Conservation (phyloP, 129 eudicot genomes). For the Saposhnikovia divaricata region DNA sequence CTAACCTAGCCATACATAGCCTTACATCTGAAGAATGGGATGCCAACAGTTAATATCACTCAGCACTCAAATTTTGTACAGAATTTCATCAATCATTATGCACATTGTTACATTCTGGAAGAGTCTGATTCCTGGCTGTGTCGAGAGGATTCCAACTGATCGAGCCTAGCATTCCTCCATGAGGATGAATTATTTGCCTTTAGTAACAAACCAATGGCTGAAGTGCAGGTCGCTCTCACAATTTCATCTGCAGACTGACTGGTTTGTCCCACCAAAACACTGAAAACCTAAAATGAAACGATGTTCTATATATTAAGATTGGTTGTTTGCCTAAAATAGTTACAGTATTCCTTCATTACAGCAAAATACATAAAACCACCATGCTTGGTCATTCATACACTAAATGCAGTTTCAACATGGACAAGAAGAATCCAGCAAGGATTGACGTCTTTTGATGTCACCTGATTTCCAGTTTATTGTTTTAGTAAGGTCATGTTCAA, state of each 20-base stretch:
- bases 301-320: not conserved
- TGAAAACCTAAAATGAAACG: slow-evolving; percentile 51
- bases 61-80: not conserved
- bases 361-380: not conserved
- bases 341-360: not conserved
- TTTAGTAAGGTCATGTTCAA: not conserved
- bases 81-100: not conserved
- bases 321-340: not conserved
- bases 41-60: not conserved
- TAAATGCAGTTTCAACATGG: not conserved
- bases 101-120: slow-evolving; percentile 14
- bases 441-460: not conserved
- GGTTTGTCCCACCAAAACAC: slow-evolving; percentile 69
- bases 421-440: not conserved
- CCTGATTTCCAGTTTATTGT: not conserved
- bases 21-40: not conserved
- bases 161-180: slow-evolving; percentile 75
- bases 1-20: not conserved
- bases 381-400: not conserved
- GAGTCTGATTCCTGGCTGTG: slow-evolving; percentile 47
- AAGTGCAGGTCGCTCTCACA: slow-evolving; percentile 83
- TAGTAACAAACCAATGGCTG: slow-evolving; percentile 67
- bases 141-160: slow-evolving; percentile 38
- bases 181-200: slow-evolving; percentile 57
- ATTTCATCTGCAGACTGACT: slow-evolving; percentile 72